Percentiles rank a stretch among this genome's conserved stretches.
phyloP scores from a whole-genome alignment of 2,329 filamentous ascomycete genomes.

The Phialophora chinensis region DNA sequence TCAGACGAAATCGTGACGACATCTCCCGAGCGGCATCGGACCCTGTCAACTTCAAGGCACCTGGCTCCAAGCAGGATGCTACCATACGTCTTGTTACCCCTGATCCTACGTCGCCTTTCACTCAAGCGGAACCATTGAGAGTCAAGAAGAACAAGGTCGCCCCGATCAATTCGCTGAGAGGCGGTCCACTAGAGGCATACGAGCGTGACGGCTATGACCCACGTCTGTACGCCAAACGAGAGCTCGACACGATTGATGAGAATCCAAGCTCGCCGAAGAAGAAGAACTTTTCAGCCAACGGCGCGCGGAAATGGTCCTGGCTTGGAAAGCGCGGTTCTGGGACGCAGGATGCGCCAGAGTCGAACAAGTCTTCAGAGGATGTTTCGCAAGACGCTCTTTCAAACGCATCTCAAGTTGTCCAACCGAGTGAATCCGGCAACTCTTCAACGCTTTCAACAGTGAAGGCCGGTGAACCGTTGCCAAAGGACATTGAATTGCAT shows the following conservation, averaged over 20 bases:
- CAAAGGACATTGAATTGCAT: slow-evolving; percentile 33
- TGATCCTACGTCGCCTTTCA: slow-evolving; percentile 54
- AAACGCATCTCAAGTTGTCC: slow-evolving; percentile 35
- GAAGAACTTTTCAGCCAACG: slow-evolving; percentile 25
- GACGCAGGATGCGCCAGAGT: slow-evolving; percentile 18
- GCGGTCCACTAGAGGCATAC: slow-evolving; percentile 42
- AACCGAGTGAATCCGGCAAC: slow-evolving; percentile 38
- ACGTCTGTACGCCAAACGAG: slow-evolving; percentile 40
- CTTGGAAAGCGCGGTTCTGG: slow-evolving; percentile 46
- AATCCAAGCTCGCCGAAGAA: slow-evolving; percentile 45
- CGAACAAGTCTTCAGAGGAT: slow-evolving; percentile 41
- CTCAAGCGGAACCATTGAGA: slow-evolving; percentile 58
- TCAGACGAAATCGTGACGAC: slow-evolving; percentile 29
- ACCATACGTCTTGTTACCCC: slow-evolving; percentile 65
- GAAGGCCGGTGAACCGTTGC: slow-evolving; percentile 24
- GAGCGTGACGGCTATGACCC: slow-evolving; percentile 40
- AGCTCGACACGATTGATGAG: slow-evolving; percentile 54
- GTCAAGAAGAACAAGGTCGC: slow-evolving; percentile 56
- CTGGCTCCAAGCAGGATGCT: slow-evolving; percentile 40
- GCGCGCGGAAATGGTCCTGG: slow-evolving; percentile 55
- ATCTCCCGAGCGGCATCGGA: slow-evolving; percentile 45
- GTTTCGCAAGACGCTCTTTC: slow-evolving; percentile 38
- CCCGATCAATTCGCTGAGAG: slow-evolving; percentile 36
- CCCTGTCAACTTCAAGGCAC: slow-evolving; percentile 33
- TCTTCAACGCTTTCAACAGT: slow-evolving; percentile 20